Conservation (phyloP, 2,329 filamentous ascomycete species). For the Myrmaecium sp. region DNA sequence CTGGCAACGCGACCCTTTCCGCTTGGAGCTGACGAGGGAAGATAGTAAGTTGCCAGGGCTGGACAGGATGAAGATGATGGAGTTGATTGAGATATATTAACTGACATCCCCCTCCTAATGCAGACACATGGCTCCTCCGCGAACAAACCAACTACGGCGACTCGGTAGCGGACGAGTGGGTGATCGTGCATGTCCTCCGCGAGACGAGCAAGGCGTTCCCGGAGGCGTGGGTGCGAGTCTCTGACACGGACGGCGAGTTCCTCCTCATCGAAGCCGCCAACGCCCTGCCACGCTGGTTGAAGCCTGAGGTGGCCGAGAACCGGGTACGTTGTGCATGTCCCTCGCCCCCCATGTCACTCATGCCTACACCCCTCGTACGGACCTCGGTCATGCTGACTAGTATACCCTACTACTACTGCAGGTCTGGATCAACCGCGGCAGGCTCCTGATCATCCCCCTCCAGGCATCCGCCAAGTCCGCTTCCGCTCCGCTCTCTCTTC, state of each 20-base stretch:
- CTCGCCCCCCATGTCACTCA: background rate
- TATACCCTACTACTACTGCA: slow-evolving; percentile 8
- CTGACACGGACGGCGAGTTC: slow-evolving; percentile 88
- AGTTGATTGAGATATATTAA: background rate
- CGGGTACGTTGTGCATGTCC: slow-evolving; percentile 30
- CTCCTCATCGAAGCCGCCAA: slow-evolving; percentile 86
- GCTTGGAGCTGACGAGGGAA: slow-evolving; percentile 44
- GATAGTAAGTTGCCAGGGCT: slow-evolving; percentile 36
- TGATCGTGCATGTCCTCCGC: slow-evolving; percentile 76
- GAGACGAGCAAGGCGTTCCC: slow-evolving; percentile 59
- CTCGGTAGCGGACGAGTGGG: slow-evolving; percentile 93
- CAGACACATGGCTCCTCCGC: slow-evolving; percentile 42
- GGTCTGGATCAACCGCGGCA: slow-evolving; percentile 74
- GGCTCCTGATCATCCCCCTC: slow-evolving; percentile 56
- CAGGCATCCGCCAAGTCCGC: slow-evolving; percentile 3
- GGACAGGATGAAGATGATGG: too few species aligned
- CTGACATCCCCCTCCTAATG: background rate
- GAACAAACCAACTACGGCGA: slow-evolving; percentile 81
- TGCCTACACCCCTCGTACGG: background rate
- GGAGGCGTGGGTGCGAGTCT: slow-evolving; percentile 65
- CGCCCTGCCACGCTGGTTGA: slow-evolving; percentile 75
- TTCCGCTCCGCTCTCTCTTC: slow-evolving; percentile 6
- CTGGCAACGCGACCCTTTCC: slow-evolving; percentile 79
- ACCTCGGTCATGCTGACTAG: background rate
- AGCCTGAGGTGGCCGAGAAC: slow-evolving; percentile 74